Evolutionary conservation across 139 green algal genomes (phyloP).

Genomic region (Haematococcus sp.): DNA sequence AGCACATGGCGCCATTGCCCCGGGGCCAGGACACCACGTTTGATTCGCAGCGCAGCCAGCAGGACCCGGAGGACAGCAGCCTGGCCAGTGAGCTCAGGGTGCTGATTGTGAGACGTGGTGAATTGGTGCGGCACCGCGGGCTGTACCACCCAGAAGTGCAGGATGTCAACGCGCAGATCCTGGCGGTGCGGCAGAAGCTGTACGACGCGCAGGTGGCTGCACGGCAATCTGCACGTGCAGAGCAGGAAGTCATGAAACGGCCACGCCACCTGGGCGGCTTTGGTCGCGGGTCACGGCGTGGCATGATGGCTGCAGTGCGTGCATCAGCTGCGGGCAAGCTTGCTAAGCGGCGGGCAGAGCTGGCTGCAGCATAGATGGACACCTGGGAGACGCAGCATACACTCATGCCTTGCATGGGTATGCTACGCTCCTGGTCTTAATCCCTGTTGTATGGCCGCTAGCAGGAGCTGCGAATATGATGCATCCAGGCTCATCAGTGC

Average conservation of each 20-base stretch:
- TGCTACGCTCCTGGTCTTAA: too few species aligned
- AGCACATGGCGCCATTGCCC: conserved; percentile 4
- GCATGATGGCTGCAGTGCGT: too few species aligned
- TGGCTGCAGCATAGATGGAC: too few species aligned
- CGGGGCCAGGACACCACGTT: neutral
- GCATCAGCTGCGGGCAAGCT: too few species aligned
- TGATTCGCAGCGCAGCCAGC: neutral
- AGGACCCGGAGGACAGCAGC: neutral
- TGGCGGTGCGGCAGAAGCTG: neutral
- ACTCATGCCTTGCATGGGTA: too few species aligned
- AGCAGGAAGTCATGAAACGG: neutral
- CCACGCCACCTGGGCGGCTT: neutral
- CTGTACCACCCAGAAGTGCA: conserved; percentile 14
- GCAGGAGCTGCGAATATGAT: too few species aligned
- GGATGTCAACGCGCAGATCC: conserved; percentile 6
- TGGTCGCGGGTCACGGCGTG: too few species aligned
- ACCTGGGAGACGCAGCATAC: too few species aligned
- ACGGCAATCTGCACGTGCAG: neutral
- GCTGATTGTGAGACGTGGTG: neutral
- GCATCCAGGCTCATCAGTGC: too few species aligned
- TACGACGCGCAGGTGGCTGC: neutral
- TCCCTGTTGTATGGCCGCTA: too few species aligned
- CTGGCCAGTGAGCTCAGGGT: neutral
- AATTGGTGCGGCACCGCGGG: neutral
- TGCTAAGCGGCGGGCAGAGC: too few species aligned